phyloP scores from a whole-genome alignment of 768 basidiomycete species.

The Glaciozyma martinii region DNA sequence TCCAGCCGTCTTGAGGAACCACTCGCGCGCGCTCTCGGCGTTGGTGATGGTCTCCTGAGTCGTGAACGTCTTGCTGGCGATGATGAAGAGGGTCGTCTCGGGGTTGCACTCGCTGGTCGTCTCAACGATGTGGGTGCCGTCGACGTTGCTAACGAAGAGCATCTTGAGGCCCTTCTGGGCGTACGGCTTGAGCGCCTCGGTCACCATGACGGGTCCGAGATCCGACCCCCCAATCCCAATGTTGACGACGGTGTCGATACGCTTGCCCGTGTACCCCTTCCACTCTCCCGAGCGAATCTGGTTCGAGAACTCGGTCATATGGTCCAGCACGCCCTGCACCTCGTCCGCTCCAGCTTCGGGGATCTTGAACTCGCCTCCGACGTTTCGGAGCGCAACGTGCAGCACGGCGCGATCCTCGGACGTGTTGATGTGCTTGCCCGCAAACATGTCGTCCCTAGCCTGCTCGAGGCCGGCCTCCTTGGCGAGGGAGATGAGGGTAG shows the following conservation, averaged over 20 bases:
- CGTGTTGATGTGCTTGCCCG: slow-evolving; percentile 95
- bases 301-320: slow-evolving; percentile 85
- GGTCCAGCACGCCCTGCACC: slow-evolving; percentile 70
- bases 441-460: slow-evolving; percentile 84
- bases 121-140: slow-evolving; percentile 94
- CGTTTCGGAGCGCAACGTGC: slow-evolving; percentile 76
- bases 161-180: slow-evolving; percentile 75
- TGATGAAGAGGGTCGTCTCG: slow-evolving; percentile 91
- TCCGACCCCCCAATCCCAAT: slow-evolving; percentile 99
- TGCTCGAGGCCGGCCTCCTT: slow-evolving; percentile 77
- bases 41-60: slow-evolving; percentile 99
- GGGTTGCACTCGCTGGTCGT: slow-evolving; percentile 69
- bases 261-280: slow-evolving; percentile 96
- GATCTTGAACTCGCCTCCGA: slow-evolving; percentile 63
- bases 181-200: slow-evolving; percentile 91
- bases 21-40: slow-evolving; percentile 81
- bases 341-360: slow-evolving; percentile 70
- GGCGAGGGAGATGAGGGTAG: slow-evolving; percentile 66
- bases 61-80: slow-evolving; percentile 98
- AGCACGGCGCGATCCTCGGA: slow-evolving; percentile 95
- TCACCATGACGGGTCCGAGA: slow-evolving; percentile 97
- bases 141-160: slow-evolving; percentile 94
- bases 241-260: slow-evolving; percentile 90
- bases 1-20: slow-evolving; percentile 79
- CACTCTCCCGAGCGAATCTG: slow-evolving; percentile 73